Evolutionary conservation across 768 basidiomycete species (phyloP).

Genomic region (Lactarius deliciosus): DNA sequence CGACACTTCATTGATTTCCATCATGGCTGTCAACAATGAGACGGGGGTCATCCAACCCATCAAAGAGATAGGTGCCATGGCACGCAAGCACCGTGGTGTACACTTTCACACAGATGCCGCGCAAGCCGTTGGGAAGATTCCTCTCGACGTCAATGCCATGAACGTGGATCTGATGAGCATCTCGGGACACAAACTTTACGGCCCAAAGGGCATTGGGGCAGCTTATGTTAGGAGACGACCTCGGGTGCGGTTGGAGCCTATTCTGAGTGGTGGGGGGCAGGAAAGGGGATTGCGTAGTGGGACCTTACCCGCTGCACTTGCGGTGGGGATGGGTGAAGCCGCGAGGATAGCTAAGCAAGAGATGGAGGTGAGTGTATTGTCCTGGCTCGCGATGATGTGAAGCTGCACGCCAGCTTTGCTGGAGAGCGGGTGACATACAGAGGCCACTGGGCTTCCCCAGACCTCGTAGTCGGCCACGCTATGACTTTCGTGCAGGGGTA

Average conservation of each 20-base stretch:
- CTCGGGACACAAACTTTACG: conserved; percentile 97
- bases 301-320: conserved; percentile 85
- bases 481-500: conserved; percentile 90
- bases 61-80: conserved; percentile 86
- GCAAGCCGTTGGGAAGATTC: conserved; percentile 90
- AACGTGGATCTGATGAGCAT: conserved; percentile 96
- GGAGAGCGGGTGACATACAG: conserved; percentile 34
- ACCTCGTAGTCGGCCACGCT: conserved; percentile 49
- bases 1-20: conserved; percentile 90
- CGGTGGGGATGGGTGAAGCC: conserved; percentile 93
- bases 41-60: conserved; percentile 98
- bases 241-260: conserved; percentile 90
- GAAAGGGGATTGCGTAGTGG: conserved; percentile 94
- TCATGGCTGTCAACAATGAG: conserved; percentile 99
- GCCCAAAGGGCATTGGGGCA: conserved; percentile 95
- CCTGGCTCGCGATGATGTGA: conserved; percentile 37
- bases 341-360: conserved; percentile 88
- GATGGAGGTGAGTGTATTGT: conserved; percentile 73
- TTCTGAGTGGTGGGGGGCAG: conserved; percentile 94
- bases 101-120: conserved; percentile 98
- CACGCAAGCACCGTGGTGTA: conserved; percentile 84
- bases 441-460: conserved; percentile 51
- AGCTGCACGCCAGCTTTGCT: conserved; percentile 31
- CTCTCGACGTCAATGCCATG: conserved; percentile 90
- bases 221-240: conserved; percentile 92